Base-by-base conservation (phyloP, 108 stramenopile species). In the Heterococcus sp. region DNA sequence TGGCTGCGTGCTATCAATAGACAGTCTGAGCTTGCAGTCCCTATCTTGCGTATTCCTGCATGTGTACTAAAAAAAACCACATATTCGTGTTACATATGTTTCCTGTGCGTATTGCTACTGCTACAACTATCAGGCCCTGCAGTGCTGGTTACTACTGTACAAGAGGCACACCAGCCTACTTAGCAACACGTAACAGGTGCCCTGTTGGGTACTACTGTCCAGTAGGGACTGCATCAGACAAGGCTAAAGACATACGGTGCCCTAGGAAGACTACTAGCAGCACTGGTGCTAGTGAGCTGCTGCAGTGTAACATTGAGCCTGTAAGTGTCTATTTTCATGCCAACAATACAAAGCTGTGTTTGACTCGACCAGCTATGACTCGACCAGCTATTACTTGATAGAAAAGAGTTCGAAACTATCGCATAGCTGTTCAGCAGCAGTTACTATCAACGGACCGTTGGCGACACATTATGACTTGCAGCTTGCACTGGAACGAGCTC, bases 181-280 rank as follows among this genome's bases (percentile, higher is more conserved):
- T 82, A 31, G 58, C 73, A 37, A 82, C 81, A 21, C 76, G 88
- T 69, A 89, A 92, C 72, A 90, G 91, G 76, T 94, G 93, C 75
- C 39, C 66, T 5, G 88, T 90, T 3, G 85, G 90, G 32, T 89
- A 90, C 38, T 94, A 72, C 84, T 94, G 93, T 72, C 76, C 92
- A 5, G 30, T 58, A 64, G 92, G 90, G 28, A 90, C 93, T 31
- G 70, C 92, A 37, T 37, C 67, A 2, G 68, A 86, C 14, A 68
- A 82, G 14, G 66, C 77, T 5, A 66, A 79, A 28, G 71, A 80
- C 14, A 83, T 82, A 3, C 70, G 76, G 33, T 94, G 93, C 69
- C 93, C 93, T 14, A 70, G 87, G 32, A 82, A 89, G 63, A 93
- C 93, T 5, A 81, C 84, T 2, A 88, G 88, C 38, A 34, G 38